Evolutionary conservation across 345 rosid genomes (phyloP).

Genomic region (Melaleuca alternifolia): DNA sequence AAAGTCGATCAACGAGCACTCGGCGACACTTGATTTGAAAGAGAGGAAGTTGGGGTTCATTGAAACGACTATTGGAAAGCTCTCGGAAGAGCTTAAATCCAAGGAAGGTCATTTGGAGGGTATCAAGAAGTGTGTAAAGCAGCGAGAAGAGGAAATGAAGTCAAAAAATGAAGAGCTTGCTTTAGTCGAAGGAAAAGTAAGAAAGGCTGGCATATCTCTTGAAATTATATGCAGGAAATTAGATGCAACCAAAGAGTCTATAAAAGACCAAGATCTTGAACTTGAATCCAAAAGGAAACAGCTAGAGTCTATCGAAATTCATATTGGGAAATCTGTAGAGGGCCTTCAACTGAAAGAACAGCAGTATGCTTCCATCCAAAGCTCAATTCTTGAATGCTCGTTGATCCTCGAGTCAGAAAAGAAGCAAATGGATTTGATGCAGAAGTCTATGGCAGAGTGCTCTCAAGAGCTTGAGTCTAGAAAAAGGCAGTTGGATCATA

Average conservation of each 20-base stretch:
- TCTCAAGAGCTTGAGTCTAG: neutral
- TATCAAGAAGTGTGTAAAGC: neutral
- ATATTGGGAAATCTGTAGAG: neutral
- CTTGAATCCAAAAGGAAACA: neutral
- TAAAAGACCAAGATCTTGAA: neutral
- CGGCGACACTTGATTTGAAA: neutral
- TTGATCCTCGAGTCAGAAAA: neutral
- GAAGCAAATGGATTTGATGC: neutral
- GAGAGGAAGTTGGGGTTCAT: neutral
- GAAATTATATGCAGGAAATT: neutral
- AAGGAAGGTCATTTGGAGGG: neutral
- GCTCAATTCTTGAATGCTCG: neutral
- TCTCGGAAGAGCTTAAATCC: neutral
- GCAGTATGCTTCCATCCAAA: neutral
- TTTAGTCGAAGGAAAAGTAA: neutral
- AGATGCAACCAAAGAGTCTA: neutral
- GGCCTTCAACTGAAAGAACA: neutral
- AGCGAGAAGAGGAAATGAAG: neutral
- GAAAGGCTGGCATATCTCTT: neutral
- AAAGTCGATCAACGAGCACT: neutral
- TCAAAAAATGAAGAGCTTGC: neutral
- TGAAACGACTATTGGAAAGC: neutral
- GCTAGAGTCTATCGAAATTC: neutral
- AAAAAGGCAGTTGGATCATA: neutral
- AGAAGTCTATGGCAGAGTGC: neutral